Conservation (phyloP, 768 basidiomycete genomes). For the Lactarius deliciosus region DNA sequence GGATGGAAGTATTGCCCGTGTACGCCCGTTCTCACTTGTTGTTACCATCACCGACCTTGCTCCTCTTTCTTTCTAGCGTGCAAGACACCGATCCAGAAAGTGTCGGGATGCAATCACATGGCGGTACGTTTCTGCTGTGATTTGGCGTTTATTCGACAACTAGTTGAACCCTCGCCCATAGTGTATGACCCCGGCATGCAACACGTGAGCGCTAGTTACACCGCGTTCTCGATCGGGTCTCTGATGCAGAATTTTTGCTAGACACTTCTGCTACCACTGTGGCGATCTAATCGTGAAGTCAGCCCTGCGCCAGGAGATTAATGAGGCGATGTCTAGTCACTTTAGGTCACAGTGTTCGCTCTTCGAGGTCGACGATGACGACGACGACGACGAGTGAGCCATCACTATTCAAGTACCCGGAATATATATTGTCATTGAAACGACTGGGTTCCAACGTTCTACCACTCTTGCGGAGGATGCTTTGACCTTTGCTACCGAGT, state of each 20-base stretch:
- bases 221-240: neutral
- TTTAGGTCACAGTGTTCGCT: conserved; percentile 37
- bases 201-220: conserved; percentile 36
- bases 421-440: neutral
- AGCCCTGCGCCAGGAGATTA: conserved; percentile 37
- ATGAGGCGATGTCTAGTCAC: conserved; percentile 35
- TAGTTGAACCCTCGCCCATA: conserved; percentile 28
- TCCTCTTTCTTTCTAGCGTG: conserved; percentile 38
- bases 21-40: conserved; percentile 1
- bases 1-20: conserved; percentile 40
- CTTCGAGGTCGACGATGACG: conserved; percentile 35
- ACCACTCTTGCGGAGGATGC: neutral
- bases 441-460: neutral
- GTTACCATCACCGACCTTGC: no score
- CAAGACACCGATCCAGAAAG: conserved; percentile 50
- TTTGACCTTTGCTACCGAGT: neutral
- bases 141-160: neutral
- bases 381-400: neutral
- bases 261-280: conserved; percentile 56
- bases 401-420: neutral
- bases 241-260: conserved; percentile 11
- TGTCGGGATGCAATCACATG: conserved; percentile 59
- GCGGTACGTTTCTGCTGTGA: conserved; percentile 40
- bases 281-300: conserved; percentile 48
- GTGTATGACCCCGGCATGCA: conserved; percentile 58